phyloP scores from a whole-genome alignment of 2,329 filamentous ascomycete species.

The Fusarium incarnatum region DNA sequence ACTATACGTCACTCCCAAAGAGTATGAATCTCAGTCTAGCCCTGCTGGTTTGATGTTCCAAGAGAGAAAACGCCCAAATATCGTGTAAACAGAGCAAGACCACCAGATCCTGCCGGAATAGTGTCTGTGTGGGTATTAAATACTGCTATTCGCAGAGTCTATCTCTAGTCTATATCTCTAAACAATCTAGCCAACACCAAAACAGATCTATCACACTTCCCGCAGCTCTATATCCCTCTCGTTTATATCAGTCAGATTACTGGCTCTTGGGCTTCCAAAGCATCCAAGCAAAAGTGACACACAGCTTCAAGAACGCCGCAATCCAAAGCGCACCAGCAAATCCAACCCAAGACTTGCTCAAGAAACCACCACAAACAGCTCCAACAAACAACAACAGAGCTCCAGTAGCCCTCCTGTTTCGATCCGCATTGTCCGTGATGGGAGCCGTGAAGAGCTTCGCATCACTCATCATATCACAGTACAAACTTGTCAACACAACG shows the following conservation, averaged over 20 bases:
- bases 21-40: too few species aligned
- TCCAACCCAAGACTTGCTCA: constrained; percentile 45
- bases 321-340: constrained; percentile 47
- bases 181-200: neutral
- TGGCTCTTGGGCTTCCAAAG: constrained; percentile 43
- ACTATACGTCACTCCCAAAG: neutral
- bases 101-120: neutral
- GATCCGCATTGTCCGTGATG: constrained; percentile 42
- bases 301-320: constrained; percentile 42
- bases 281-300: constrained; percentile 38
- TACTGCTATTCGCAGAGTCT: neutral
- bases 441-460: constrained; percentile 43
- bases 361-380: constrained; percentile 42
- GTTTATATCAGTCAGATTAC: neutral
- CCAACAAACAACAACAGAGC: constrained; percentile 41
- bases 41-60: too few species aligned
- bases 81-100: too few species aligned
- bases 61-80: too few species aligned
- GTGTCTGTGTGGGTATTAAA: neutral
- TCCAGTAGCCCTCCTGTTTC: constrained; percentile 38
- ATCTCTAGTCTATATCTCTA: neutral
- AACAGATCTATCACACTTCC: too few species aligned
- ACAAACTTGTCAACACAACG: constrained; percentile 44
- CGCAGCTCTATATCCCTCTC: neutral
- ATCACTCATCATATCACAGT: constrained; percentile 48